These are phyloP conservation scores for Solanum boliviense DNA, from an alignment of 257 asterid genomes.

Conservation along the genomic window DNA sequence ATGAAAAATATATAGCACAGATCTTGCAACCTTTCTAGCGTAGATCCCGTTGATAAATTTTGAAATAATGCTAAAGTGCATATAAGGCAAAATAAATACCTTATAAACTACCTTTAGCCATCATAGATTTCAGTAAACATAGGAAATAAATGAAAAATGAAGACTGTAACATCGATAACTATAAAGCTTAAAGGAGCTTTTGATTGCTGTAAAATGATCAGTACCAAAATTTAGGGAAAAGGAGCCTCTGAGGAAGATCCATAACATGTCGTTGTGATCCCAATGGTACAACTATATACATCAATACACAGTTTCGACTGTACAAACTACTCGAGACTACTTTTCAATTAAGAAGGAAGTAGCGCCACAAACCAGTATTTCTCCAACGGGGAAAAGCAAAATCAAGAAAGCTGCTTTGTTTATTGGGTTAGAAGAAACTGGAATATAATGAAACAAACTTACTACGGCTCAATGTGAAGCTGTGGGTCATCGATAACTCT, in stretches of 20 bases:
- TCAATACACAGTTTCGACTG: not conserved
- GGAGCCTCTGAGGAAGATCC: not conserved
- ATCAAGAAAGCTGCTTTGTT: not conserved
- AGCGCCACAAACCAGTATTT: not conserved
- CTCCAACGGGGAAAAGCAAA: not conserved
- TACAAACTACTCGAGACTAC: not conserved
- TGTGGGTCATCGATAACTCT: constrained; percentile 47
- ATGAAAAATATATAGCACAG: not conserved
- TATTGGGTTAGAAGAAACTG: not conserved
- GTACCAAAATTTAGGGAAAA: not conserved
- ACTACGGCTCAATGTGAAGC: not conserved
- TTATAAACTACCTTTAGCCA: not conserved
- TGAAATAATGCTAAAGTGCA: not conserved
- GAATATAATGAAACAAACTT: not conserved
- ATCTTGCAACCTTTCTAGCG: not conserved
- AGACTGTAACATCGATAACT: not conserved
- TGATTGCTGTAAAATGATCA: not conserved
- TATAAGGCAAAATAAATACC: not conserved
- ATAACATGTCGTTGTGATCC: not conserved
- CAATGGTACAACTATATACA: not conserved
- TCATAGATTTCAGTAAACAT: not conserved
- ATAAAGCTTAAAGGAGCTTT: not conserved
- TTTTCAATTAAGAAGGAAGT: not conserved
- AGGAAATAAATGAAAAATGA: not conserved
- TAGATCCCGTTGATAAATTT: not conserved